Percentiles rank a stretch among this genome's conserved stretches.
Evolutionary conservation across 176 grass and related monocot species (phyloP).

Genomic region (Hsuehochloa calcarea): DNA sequence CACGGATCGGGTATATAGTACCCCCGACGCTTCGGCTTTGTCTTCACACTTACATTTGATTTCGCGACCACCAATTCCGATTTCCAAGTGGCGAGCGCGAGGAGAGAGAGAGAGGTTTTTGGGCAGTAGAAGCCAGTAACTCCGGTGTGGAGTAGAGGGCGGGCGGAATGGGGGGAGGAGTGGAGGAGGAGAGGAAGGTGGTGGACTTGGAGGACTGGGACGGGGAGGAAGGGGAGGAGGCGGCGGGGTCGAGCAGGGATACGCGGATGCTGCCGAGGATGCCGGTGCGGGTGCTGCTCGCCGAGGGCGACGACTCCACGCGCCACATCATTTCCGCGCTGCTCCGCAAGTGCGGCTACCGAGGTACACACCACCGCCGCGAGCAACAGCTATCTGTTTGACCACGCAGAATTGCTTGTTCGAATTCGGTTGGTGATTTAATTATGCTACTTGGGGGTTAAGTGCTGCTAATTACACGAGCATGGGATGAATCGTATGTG

Average conservation of each 20-base stretch:
- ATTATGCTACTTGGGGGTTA: background rate
- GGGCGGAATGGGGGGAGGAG: conserved; percentile 21
- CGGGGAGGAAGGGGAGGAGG: conserved; percentile 27
- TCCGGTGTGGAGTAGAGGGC: background rate
- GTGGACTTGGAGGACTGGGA: conserved; percentile 43
- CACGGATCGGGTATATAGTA: background rate
- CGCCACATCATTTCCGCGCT: conserved; percentile 94
- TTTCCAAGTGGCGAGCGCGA: conserved; percentile 34
- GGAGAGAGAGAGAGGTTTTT: background rate
- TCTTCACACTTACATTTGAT: conserved; percentile 24
- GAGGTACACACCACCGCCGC: conserved; percentile 46
- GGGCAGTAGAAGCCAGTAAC: background rate
- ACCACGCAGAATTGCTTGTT: background rate
- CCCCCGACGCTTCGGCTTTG: background rate
- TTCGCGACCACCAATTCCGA: conserved; percentile 10
- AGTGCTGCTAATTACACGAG: background rate
- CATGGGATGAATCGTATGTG: background rate
- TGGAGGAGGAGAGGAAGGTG: conserved; percentile 27
- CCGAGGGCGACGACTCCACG: conserved; percentile 94
- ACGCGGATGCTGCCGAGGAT: conserved; percentile 71
- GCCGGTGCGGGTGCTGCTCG: conserved; percentile 92
- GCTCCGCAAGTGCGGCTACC: conserved; percentile 91
- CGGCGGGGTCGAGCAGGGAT: conserved; percentile 19
- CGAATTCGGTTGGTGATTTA: background rate
- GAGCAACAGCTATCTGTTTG: background rate